Conservation (phyloP, 768 basidiomycete species). For the Kwoniella botswanensis region DNA sequence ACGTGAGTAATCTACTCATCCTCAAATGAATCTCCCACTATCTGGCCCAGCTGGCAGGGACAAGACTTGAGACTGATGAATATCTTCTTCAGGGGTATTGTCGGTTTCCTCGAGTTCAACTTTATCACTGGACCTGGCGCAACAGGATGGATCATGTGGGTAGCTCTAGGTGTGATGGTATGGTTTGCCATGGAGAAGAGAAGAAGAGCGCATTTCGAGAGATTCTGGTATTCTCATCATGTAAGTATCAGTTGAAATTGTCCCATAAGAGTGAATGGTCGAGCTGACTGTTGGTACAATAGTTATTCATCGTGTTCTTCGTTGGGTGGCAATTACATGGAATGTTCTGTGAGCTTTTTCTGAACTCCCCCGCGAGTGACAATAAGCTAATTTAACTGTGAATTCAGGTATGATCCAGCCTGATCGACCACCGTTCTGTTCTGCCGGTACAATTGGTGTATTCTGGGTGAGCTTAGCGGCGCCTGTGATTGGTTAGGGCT, state of each 20-base stretch:
- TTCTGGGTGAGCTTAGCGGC: constrained; percentile 78
- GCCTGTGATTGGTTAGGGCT: background rate
- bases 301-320: constrained; percentile 92
- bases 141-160: constrained; percentile 87
- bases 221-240: constrained; percentile 53
- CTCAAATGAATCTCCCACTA: background rate
- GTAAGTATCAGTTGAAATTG: constrained; percentile 21
- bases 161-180: constrained; percentile 74
- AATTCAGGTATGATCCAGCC: constrained; percentile 64
- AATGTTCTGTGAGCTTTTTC: constrained; percentile 67
- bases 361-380: no score
- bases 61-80: background rate
- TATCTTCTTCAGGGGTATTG: constrained; percentile 61
- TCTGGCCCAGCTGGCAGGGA: no score
- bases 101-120: constrained; percentile 77
- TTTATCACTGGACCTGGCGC: constrained; percentile 67
- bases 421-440: constrained; percentile 85
- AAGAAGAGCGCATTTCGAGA: constrained; percentile 77
- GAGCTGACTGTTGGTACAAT: constrained; percentile 63
- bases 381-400: background rate
- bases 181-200: constrained; percentile 83
- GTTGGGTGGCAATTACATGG: constrained; percentile 92
- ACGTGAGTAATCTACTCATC: constrained; percentile 31
- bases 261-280: background rate
- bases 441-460: constrained; percentile 80